Evolutionary conservation across 1,284 basidiomycete genomes (phyloP).

Genomic region (Pseudozyma flocculosa): DNA sequence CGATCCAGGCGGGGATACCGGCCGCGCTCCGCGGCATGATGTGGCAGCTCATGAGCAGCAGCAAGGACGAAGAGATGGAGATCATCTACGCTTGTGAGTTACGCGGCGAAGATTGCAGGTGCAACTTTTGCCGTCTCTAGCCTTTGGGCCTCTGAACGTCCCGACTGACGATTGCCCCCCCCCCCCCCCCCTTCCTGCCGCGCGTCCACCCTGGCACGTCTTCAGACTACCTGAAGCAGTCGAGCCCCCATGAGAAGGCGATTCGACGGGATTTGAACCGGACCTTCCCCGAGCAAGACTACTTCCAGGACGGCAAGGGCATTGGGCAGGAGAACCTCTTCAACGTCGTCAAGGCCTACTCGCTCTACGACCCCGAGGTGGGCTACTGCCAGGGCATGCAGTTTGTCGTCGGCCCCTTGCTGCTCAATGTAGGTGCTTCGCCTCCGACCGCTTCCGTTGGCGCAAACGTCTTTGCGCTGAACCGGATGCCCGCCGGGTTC

Average conservation of each 20-base stretch:
- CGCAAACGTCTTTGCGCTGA: no score
- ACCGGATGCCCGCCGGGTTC: no score
- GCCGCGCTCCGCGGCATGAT: slow-evolving; percentile 84
- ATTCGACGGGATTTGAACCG: slow-evolving; percentile 83
- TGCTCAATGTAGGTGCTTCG: slow-evolving; percentile 76
- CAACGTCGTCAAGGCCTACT: slow-evolving; percentile 97
- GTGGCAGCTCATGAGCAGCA: slow-evolving; percentile 93
- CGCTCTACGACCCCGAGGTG: slow-evolving; percentile 89
- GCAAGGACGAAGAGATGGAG: slow-evolving; percentile 85
- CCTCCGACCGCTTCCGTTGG: no score
- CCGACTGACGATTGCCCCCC: no score
- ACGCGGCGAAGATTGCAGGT: no score
- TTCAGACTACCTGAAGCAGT: slow-evolving; percentile 70
- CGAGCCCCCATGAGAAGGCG: slow-evolving; percentile 85
- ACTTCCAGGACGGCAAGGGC: slow-evolving; percentile 81
- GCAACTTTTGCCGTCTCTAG: no score
- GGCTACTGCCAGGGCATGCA: slow-evolving; percentile 90
- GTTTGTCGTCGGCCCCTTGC: slow-evolving; percentile 88
- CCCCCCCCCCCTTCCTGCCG: no score
- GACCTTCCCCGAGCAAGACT: slow-evolving; percentile 97
- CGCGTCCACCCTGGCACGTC: no score
- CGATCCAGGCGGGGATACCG: slow-evolving; percentile 91
- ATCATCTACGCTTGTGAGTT: slow-evolving; percentile 70
- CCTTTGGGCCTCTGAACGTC: no score
- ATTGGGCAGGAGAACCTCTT: slow-evolving; percentile 94